These are phyloP conservation scores for Fonsecaea erecta DNA, from an alignment of 2,329 filamentous ascomycete genomes.

Conservation along the genomic window DNA sequence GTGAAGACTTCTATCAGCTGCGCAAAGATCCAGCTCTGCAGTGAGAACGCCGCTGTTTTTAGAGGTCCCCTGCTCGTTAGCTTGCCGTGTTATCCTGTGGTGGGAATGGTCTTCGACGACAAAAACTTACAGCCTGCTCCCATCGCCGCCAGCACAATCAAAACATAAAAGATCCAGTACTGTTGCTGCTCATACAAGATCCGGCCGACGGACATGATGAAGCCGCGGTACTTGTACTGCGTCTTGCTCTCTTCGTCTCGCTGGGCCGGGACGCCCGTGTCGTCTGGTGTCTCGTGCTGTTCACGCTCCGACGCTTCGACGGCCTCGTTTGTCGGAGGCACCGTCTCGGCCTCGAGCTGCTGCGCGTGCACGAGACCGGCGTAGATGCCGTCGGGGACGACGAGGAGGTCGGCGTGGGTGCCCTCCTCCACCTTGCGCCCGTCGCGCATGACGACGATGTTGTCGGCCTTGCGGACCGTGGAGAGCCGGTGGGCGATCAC, in stretches of 20 bases:
- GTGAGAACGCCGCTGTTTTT: slow-evolving; percentile 55
- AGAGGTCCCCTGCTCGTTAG: slow-evolving; percentile 3
- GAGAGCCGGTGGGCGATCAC: slow-evolving; percentile 76
- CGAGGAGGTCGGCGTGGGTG: slow-evolving; percentile 72
- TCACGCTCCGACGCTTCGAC: slow-evolving; percentile 26
- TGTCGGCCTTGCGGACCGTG: slow-evolving; percentile 75
- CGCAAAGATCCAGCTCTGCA: slow-evolving; percentile 54
- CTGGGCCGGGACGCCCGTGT: slow-evolving; percentile 23
- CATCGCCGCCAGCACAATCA: slow-evolving; percentile 38
- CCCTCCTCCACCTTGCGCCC: slow-evolving; percentile 75
- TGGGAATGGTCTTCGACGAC: background rate
- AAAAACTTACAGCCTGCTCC: slow-evolving; percentile 42
- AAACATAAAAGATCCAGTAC: slow-evolving; percentile 41
- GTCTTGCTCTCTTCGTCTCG: background rate
- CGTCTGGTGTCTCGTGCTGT: background rate
- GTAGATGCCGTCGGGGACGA: slow-evolving; percentile 65
- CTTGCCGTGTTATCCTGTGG: slow-evolving; percentile 24
- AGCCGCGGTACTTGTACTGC: slow-evolving; percentile 33
- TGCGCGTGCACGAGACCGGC: slow-evolving; percentile 40
- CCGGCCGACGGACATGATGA: slow-evolving; percentile 39
- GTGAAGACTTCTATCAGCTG: slow-evolving; percentile 56
- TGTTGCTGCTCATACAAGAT: slow-evolving; percentile 43
- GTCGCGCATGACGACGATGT: slow-evolving; percentile 75
- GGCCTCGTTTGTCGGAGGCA: slow-evolving; percentile 40
- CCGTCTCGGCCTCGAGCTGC: slow-evolving; percentile 42